Conservation (phyloP, 225 moss, liverwort and hornwort genomes). For the Climacium dendroides region DNA sequence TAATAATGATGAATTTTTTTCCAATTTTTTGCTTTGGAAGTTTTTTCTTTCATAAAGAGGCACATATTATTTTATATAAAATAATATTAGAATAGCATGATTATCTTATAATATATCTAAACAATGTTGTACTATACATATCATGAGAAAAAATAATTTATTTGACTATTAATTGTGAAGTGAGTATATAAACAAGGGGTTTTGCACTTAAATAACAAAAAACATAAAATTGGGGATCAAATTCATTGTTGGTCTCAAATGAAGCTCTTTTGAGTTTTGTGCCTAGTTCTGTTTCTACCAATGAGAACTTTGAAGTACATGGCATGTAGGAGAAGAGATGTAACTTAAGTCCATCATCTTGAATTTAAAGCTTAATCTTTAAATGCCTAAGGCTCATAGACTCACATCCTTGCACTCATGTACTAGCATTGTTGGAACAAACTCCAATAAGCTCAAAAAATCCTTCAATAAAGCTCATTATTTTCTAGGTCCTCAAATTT, state of each 20-base stretch:
- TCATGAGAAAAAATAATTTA: neutral
- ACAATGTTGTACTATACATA: neutral
- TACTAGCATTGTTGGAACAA: neutral
- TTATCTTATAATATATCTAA: neutral
- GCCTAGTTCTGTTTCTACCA: neutral
- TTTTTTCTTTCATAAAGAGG: neutral
- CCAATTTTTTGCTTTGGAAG: neutral
- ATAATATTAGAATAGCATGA: neutral
- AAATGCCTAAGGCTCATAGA: neutral
- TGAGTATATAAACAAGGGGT: neutral
- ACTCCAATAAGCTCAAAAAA: neutral
- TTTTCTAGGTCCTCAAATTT: neutral
- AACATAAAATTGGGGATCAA: neutral
- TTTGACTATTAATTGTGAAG: neutral
- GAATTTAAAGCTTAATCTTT: neutral
- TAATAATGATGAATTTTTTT: neutral
- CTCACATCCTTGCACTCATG: too few species aligned
- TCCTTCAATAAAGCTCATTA: neutral
- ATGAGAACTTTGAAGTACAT: neutral
- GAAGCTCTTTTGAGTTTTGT: neutral
- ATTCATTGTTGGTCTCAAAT: neutral
- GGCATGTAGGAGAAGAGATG: accelerated
- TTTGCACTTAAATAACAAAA: neutral
- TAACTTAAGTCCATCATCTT: neutral
- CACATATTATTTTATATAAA: neutral